phyloP scores from a whole-genome alignment of 805 yeast species.

The Kodamaea leandrae region DNA sequence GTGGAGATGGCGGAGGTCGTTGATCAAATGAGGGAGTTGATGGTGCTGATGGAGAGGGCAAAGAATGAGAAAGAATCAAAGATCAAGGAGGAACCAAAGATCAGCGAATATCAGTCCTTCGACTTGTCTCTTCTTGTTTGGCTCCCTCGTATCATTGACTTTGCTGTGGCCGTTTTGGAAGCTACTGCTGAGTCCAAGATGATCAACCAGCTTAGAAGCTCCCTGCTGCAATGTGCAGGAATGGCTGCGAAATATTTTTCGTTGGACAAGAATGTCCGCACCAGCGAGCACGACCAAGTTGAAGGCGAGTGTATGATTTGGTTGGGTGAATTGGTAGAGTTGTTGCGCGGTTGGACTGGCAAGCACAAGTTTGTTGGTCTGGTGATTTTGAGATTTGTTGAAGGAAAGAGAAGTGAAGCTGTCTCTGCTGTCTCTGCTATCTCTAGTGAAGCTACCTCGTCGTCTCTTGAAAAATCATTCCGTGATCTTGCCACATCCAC shows the following conservation, averaged over 20 bases:
- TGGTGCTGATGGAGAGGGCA: conserved; percentile 23
- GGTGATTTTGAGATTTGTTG: conserved; percentile 45
- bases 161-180: conserved; percentile 1
- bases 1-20: not conserved
- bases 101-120: not conserved
- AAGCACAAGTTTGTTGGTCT: conserved; percentile 47
- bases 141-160: conserved; percentile 5
- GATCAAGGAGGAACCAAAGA: not conserved
- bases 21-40: not conserved
- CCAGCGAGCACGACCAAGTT: not conserved
- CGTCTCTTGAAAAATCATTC: conserved; percentile 42
- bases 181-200: not conserved
- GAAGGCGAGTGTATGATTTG: not conserved
- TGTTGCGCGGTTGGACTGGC: not conserved
- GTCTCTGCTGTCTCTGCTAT: not conserved
- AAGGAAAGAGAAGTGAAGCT: not conserved
- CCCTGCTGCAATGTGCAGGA: not conserved
- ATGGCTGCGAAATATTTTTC: not conserved
- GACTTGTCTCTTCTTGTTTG: not conserved
- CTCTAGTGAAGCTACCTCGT: not conserved
- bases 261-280: not conserved
- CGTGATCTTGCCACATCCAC: conserved; percentile 56
- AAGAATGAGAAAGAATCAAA: too few species aligned
- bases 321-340: not conserved
- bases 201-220: not conserved